Base-by-base conservation (phyloP, 345 rosid genomes). In the Brassica carinata region DNA sequence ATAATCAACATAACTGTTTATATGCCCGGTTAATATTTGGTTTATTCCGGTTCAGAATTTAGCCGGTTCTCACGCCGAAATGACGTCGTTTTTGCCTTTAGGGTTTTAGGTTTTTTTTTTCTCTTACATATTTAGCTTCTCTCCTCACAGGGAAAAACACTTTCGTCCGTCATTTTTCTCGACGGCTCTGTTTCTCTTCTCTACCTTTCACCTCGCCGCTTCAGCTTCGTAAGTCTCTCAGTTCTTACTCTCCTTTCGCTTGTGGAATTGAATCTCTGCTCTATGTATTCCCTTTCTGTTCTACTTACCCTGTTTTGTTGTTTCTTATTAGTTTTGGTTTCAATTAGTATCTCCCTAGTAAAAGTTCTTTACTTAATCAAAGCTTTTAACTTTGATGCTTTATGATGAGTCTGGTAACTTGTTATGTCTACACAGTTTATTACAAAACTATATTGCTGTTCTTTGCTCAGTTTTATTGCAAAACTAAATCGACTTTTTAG, bases 141-240 rank as follows among this genome's bases (percentile, higher is more conserved):
- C 67, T 15, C 18, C 67, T 0, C 55, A 43, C n/a, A 55, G 17
- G 9, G 9, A 29, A 58, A 48, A 14, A 14, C 64, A 23, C 61
- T 7, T 1, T 36, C 74, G 67, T 36, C 82, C 77, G 77, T 79
- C 82, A 79, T 66, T 79, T 57, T 27, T 72, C 10, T 51, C 36
- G 83, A 67, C 83, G 82, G 78, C 70, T 67, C 74, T 53, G 0
- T 67, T 67, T 79, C 74, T 67, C 59, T 17, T 69, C 38, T 69
- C 38, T 0, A 0, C 23, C 55, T 10, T 1, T 57, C 67, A 36
- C 2, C 13, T 11, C 62, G 58, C 68, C 51, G 7, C 26, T 9
- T 27, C 27, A 19, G 51, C 0, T 13, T 68, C 74, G 82, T 79
- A 67, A 73, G 66, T 74, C 43, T 73, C 76, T n/a, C 58, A 14